Evolutionary conservation across 1,284 basidiomycete species (phyloP).

Genomic region (Cryptococcus neoformans): DNA sequence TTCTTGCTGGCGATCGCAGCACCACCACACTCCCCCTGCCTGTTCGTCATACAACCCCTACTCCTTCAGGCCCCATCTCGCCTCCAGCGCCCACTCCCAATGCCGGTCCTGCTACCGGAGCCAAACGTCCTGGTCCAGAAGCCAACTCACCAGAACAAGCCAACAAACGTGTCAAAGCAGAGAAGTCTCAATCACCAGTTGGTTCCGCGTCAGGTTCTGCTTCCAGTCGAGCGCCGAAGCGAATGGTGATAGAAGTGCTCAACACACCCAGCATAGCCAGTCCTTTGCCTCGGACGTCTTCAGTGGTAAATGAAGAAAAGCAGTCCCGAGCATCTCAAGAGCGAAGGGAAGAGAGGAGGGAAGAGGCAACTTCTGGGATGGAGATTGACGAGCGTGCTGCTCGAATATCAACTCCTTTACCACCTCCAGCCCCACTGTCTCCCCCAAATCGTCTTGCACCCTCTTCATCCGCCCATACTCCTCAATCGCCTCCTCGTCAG

Average conservation of each 20-base stretch:
- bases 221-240: constrained; percentile 12
- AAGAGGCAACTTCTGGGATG: neutral
- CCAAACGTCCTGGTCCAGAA: constrained; percentile 30
- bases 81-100: constrained; percentile 2
- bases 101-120: constrained; percentile 8
- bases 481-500: constrained; percentile 22
- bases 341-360: too few relatives aligned
- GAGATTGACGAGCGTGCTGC: neutral
- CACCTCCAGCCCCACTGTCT: too few relatives aligned
- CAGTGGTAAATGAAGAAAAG: constrained; percentile 4
- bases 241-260: constrained; percentile 44
- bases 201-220: neutral
- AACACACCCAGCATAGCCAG: constrained; percentile 33
- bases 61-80: neutral
- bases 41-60: too few relatives aligned
- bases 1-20: constrained; percentile 26
- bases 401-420: neutral
- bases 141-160: constrained; percentile 19
- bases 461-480: too few relatives aligned
- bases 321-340: too few relatives aligned
- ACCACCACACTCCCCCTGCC: neutral
- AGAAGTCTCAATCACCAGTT: constrained; percentile 13
- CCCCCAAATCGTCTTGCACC: too few relatives aligned
- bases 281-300: constrained; percentile 12
- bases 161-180: constrained; percentile 29